Evolutionary conservation across 1,284 basidiomycete genomes (phyloP), one percentile per base, ranked within the genome.

Genomic region (Wallemia hederae): DNA sequence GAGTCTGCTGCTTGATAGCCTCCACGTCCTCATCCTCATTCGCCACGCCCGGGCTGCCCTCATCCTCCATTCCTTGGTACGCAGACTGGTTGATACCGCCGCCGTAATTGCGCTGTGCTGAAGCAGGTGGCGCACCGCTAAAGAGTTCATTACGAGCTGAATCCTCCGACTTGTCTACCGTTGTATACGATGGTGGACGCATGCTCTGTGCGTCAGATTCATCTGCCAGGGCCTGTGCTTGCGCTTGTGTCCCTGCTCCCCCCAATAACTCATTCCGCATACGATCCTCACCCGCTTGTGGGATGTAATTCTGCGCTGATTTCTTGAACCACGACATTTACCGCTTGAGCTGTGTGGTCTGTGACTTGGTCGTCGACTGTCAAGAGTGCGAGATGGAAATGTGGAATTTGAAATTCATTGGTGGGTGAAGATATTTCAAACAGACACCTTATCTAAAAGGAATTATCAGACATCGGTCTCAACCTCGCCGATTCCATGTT

Each of bases 21-120:
- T 98, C 92, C 2, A 94, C 77, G 68, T 97, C 92, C 66, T 97
- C 91, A 26, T 97, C 91, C 65, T 85, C 85, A 70, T 92, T 88
- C 68, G 87, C 82, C 63, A 74, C 70, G 49, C 67, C 66, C 64
- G 72, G 70, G 27, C 70, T 62, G 0, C 70, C 69, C 31, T 70
- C 69, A 59, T 71, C 70, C 19, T 71, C 71, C 62, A 49, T 7
- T 15, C 39, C 39, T 22, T 33, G 9, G 19, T 49, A n/a, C 5
- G 39, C 39, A 17, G 39, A 49, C 3, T 49, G 5, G n/a, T 7
- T 49, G 39, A 49, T 49, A 15, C 39, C 39, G 22, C 39, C 39
- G 39, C 39, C 39, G 9, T 49, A n/a, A 49, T 49, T 49, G 11
- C 39, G 39, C 39, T 17, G 39, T 5, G 11, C 39, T 49, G n/a